Evolutionary conservation across 1,284 basidiomycete species (phyloP), one percentile per base, ranked within the genome.

Genomic region (Ustilago shanxiensis): DNA sequence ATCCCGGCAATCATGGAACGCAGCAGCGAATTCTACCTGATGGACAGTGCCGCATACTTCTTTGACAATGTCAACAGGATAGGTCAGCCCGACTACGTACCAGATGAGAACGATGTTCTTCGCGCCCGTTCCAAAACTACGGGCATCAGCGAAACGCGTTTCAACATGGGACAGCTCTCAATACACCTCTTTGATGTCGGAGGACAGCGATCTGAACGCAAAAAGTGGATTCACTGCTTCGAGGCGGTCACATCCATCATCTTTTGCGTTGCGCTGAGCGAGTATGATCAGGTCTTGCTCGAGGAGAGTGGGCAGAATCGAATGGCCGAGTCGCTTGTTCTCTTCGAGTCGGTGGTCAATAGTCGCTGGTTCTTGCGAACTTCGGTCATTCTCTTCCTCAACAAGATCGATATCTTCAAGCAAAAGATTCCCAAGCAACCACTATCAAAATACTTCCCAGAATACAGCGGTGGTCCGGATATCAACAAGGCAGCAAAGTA

Each of bases 401-500:
- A 96, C 88, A 97, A 97, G 89, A 95, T 95, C 62, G 95, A 97
- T 82, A 92, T 97, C 2, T 98, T 98, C 89, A 95, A 95, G 89
- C 90, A 89, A 79, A 98, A 98, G 87, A 88, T 98, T 29, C 92
- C 93, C 4, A 70, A 71, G 57, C 77, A 78, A 37, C 95, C 95
- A 3, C 88, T 98, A 18, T 93, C 95, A 62, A 89, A 90, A 69
- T 96, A 94, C 87, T 98, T 98, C 87, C 92, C 94, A 1, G 96
- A 98, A 83, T 99, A 98, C 87, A 94, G 94, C 0, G 88, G 88
- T 80, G 95, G 95, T 0, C 87, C 92, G 9, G 95, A 98, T 83
- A 93, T 98, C 86, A 97, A 97, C 89, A 98, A 98, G 87, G 96
- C 95, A 2, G 95, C 95, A 3, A 98, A 98, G 86, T 99, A 96